Base-by-base conservation (phyloP, 2,329 filamentous ascomycete genomes). In the Plenodomus lindquistii region DNA sequence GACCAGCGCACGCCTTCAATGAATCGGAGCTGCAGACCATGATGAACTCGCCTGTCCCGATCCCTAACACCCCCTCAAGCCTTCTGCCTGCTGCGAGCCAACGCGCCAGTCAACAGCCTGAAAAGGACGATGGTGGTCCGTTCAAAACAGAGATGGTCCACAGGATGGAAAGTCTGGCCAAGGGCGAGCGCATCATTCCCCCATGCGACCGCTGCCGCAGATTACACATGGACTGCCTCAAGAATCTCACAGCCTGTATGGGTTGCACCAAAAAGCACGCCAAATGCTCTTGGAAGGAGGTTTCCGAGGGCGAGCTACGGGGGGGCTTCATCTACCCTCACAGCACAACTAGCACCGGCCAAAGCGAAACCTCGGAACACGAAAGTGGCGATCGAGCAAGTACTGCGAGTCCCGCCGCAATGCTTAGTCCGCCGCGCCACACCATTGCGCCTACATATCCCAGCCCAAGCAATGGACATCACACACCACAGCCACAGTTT, bases 231-330 rank as follows among this genome's bases (percentile, higher is more conserved):
- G 84, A 90, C 48, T 96, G 91, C 54, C 77, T 92, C 40, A 95
- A 95, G 73, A 89, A 96, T 54, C 77, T 94, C 34, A 95, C 90
- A 0, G 89, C 90, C 8, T 96, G 91, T 65, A 84, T 87, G 70
- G 90, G 89, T 18, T 96, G 91, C 70, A 95, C 91, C 0, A 92
- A 89, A 69, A 95, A 95, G 69, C 91, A 96, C 67, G 89, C 89
- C 17, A 92, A 91, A 63, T 96, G 91, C 69, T 86, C 85, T 13
- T 96, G 91, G 91, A 88, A 86, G 58, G 85, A 88, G 37, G 83
- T 94, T n/a, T 85, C 84, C 15, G 84, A 89, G 24, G 86, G 87
- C 2, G 91, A 96, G 60, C 55, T 84, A 29, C 64, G 65, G 15
- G 62, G 63, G 27, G 51, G 46, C n/a, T 65, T 62, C 24, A 48